Conservation (phyloP, 306 rosid genomes). For the Acacia melanoxylon region DNA sequence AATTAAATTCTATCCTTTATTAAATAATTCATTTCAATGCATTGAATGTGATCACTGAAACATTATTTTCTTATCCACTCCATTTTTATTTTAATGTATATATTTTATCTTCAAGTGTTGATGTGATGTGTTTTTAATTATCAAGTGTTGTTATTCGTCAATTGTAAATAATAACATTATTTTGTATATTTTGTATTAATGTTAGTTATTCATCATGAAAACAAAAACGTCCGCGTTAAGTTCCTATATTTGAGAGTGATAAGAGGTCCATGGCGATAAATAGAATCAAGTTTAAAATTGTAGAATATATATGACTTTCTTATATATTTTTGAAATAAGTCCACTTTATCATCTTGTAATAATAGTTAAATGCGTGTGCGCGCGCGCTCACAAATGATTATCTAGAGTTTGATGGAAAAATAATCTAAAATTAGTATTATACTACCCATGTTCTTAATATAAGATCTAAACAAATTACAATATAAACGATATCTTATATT, state of each 20-base stretch:
- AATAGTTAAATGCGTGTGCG: not conserved
- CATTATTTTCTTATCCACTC: not conserved
- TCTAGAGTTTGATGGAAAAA: too few species aligned
- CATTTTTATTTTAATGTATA: not conserved
- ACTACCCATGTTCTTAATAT: too few species aligned
- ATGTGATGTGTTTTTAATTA: not conserved
- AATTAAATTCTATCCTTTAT: not conserved
- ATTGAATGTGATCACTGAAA: not conserved
- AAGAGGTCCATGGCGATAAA: not conserved
- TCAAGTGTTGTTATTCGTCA: not conserved
- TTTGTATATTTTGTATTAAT: not conserved
- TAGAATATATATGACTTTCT: not conserved
- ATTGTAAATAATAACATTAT: too few species aligned
- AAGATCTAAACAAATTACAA: too few species aligned
- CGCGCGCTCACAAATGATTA: too few species aligned
- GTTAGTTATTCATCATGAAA: not conserved
- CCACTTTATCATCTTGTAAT: not conserved
- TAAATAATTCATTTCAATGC: not conserved
- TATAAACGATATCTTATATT: too few species aligned
- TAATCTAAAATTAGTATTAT: too few species aligned
- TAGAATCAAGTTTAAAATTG: not conserved
- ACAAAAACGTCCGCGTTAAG: not conserved
- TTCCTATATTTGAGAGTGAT: not conserved
- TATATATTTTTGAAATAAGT: not conserved
- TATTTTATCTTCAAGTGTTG: not conserved